Conservation (phyloP, 495 filamentous ascomycete genomes). For the Daldinia loculata region DNA sequence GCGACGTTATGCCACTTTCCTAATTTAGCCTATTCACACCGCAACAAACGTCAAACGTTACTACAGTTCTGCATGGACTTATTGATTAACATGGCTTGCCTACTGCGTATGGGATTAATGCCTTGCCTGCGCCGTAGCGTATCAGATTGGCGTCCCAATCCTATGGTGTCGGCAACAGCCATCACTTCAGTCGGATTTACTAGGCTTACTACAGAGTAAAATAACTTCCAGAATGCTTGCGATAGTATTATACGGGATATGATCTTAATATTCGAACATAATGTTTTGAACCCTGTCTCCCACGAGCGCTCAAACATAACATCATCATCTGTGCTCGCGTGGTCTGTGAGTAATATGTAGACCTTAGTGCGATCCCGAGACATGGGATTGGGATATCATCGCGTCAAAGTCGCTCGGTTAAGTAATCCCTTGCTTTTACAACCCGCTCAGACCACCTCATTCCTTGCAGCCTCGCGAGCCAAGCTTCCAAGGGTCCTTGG, state of each 20-base stretch:
- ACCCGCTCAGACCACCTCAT: slow-evolving; percentile 31
- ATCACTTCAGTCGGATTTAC: neutral
- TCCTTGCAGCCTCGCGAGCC: slow-evolving; percentile 21
- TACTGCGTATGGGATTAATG: slow-evolving; percentile 24
- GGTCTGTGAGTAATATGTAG: slow-evolving; percentile 19
- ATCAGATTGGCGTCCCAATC: slow-evolving; percentile 24
- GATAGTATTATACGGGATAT: slow-evolving; percentile 9
- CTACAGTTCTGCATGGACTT: slow-evolving; percentile 32
- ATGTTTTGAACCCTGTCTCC: slow-evolving; percentile 27
- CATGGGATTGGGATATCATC: slow-evolving; percentile 37
- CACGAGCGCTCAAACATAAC: slow-evolving; percentile 7
- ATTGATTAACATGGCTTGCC: slow-evolving; percentile 32
- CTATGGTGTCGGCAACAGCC: slow-evolving; percentile 19
- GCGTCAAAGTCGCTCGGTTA: slow-evolving; percentile 9
- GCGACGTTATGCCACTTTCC: slow-evolving; percentile 35
- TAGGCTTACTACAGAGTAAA: slow-evolving; percentile 4
- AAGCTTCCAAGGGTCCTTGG: slow-evolving; percentile 33
- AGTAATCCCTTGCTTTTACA: slow-evolving; percentile 15
- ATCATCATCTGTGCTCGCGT: slow-evolving; percentile 8
- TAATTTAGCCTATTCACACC: slow-evolving; percentile 43
- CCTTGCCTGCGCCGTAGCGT: slow-evolving; percentile 22
- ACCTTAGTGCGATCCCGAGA: slow-evolving; percentile 42
- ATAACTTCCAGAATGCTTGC: slow-evolving; percentile 3
- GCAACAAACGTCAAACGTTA: slow-evolving; percentile 39
- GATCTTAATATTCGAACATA: slow-evolving; percentile 26